Evolutionary conservation across 345 rosid species (phyloP).

Genomic region (Salix dunnii): DNA sequence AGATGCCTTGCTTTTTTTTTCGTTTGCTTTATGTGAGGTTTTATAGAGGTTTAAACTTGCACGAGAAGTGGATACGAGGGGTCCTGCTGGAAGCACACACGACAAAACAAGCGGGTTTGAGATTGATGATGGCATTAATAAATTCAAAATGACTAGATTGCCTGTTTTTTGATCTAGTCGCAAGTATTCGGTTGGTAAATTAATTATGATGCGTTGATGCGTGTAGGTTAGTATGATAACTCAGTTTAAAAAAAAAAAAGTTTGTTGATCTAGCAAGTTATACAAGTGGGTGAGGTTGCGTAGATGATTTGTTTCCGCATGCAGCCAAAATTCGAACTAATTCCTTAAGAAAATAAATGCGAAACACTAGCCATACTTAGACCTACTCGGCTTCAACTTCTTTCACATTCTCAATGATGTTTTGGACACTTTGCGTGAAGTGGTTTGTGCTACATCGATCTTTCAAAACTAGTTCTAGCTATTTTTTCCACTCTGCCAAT

Average conservation of each 20-base stretch:
- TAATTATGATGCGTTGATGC: no score
- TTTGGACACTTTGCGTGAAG: no score
- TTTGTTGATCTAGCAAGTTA: neutral
- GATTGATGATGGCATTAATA: neutral
- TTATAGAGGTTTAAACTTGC: neutral
- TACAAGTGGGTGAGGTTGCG: neutral
- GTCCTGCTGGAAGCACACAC: neutral
- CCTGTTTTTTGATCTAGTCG: neutral
- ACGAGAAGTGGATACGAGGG: neutral
- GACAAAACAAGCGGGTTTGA: neutral
- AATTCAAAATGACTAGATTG: neutral
- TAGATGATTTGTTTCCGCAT: neutral
- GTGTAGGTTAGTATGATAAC: no score
- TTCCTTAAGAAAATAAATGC: neutral
- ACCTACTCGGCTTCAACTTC: neutral
- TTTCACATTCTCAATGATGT: neutral
- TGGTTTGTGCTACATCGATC: no score
- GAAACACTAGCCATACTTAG: no score
- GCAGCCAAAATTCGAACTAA: neutral
- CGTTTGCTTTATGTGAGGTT: neutral
- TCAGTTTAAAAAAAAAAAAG: no score
- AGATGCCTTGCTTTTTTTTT: conserved; percentile 11
- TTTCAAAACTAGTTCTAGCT: no score
- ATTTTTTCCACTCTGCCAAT: no score
- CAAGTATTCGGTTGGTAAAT: no score